Evolutionary conservation across 257 asterid genomes (phyloP), one percentile per base, ranked within the genome.

Genomic region (Ocimum tenuiflorum): DNA sequence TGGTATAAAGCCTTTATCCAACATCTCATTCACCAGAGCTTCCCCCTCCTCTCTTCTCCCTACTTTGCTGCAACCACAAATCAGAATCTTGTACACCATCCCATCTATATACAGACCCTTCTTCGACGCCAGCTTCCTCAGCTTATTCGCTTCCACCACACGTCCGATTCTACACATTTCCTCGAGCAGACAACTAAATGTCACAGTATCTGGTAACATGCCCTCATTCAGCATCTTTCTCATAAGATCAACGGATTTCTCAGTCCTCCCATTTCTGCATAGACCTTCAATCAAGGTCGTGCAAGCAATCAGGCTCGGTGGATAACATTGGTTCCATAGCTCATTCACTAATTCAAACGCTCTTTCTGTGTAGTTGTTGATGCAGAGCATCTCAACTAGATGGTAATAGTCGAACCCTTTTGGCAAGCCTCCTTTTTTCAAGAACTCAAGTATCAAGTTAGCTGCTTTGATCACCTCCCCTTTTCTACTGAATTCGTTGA

Each of bases 31-130:
- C 72, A 92, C 87, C 77, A 92, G 15, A 64, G 43, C 59, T 78
- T 86, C 88, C 10, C 95, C 94, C 63, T 92, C 99, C 74, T 80
- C 78, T 79, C 79, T 82, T 75, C 82, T 78, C 20, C 87, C 89
- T 79, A 88, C 97, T 73, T 63, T 79, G 1, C 68, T 63, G 74
- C 48, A 86, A 11, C 99, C 99, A 1, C 65, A 68, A 33, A 90
- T 74, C 87, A 94, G 82, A 69, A 94, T 82, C 75, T 83, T 86
- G 60, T 78, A 90, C 65, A 80, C 81, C 92, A 86, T 78, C 23
- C 88, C 83, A 83, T 89, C 97, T 31, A 75, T 72, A 47, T 57
- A 73, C 83, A 87, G 80, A 48, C 96, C 96, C 85, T 88, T 88
- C 20, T 53, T 73, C 3, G 75, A 75, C 60, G 95, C 95, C 84